A percentile compares a stretch with the other conserved stretches of the same genome.
These are phyloP conservation scores for Taphrina betulina DNA, from an alignment of 1,139 yeast genomes.

Conservation along the genomic window DNA sequence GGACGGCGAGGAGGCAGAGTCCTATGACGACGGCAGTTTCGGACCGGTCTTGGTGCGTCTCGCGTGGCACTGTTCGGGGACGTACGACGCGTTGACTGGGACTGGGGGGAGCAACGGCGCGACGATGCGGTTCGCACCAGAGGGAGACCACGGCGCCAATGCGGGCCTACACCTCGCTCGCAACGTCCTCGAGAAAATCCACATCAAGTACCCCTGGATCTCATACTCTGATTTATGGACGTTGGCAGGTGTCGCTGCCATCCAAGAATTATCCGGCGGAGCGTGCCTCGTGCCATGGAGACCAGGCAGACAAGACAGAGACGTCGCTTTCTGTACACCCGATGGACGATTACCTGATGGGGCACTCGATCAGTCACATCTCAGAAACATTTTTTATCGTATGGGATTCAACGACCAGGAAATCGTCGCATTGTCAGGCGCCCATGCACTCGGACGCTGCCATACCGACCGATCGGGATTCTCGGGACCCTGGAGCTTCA, in stretches of 20 bases:
- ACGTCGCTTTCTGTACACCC: slow-evolving; percentile 52
- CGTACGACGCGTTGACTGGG: slow-evolving; percentile 55
- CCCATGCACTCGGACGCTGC: slow-evolving; percentile 65
- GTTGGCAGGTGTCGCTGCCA: slow-evolving; percentile 60
- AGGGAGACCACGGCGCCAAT: slow-evolving; percentile 60
- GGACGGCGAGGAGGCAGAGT: slow-evolving; percentile 45
- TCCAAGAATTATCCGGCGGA: slow-evolving; percentile 55
- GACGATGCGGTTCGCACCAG: slow-evolving; percentile 56
- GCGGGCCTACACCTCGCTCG: slow-evolving; percentile 61
- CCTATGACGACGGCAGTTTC: slow-evolving; percentile 65
- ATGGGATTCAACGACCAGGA: slow-evolving; percentile 67
- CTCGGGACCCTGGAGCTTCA: slow-evolving; percentile 95
- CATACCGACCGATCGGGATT: slow-evolving; percentile 60
- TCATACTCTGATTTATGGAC: slow-evolving; percentile 68
- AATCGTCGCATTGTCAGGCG: slow-evolving; percentile 63
- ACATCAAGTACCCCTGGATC: slow-evolving; percentile 58
- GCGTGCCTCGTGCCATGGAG: slow-evolving; percentile 61
- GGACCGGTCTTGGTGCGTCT: slow-evolving; percentile 65
- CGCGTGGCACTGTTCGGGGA: slow-evolving; percentile 73
- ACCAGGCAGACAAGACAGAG: slow-evolving; percentile 64
- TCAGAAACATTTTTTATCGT: slow-evolving; percentile 56
- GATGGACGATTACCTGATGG: slow-evolving; percentile 62
- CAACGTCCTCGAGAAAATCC: slow-evolving; percentile 57
- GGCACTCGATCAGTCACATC: slow-evolving; percentile 54
- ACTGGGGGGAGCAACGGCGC: slow-evolving; percentile 72